Conservation (phyloP, 2,329 filamentous ascomycete species). For the Myriosclerotinia curreyana region DNA sequence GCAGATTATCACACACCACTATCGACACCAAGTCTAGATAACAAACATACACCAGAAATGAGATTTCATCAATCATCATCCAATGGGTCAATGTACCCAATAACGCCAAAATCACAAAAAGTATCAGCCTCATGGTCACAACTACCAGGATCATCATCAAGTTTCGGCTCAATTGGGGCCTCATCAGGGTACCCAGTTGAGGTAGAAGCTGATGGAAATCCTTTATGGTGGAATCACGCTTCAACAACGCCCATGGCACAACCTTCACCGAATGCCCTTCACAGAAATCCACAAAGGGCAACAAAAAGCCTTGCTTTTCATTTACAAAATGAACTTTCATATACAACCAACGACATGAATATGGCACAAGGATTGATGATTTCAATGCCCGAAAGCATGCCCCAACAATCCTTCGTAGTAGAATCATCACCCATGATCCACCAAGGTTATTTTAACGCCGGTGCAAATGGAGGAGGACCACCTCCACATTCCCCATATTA, state of each 20-base stretch:
- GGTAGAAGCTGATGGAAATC: constrained; percentile 26
- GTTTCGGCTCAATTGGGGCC: constrained; percentile 24
- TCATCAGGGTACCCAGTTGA: constrained; percentile 19
- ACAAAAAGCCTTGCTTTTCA: constrained; percentile 36
- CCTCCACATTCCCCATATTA: constrained; percentile 21
- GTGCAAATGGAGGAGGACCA: constrained; percentile 2
- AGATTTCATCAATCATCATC: constrained; percentile 27
- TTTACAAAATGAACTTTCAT: constrained; percentile 35
- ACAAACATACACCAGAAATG: constrained; percentile 29
- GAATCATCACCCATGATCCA: constrained; percentile 27
- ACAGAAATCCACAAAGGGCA: constrained; percentile 33
- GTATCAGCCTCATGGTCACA: constrained; percentile 32
- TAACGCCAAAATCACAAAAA: constrained; percentile 32
- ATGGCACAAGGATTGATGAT: constrained; percentile 35
- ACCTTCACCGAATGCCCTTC: constrained; percentile 32
- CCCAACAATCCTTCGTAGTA: constrained; percentile 32
- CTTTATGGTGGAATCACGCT: constrained; percentile 38
- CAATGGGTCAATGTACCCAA: constrained; percentile 27
- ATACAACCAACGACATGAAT: constrained; percentile 27
- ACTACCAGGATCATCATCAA: constrained; percentile 25
- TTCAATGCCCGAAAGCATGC: constrained; percentile 32
- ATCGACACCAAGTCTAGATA: constrained; percentile 32
- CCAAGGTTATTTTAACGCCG: constrained; percentile 26
- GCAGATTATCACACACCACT: constrained; percentile 31
- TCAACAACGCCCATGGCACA: constrained; percentile 33